Conservation (phyloP, 441 rosid species). For the Melastoma candidum region DNA sequence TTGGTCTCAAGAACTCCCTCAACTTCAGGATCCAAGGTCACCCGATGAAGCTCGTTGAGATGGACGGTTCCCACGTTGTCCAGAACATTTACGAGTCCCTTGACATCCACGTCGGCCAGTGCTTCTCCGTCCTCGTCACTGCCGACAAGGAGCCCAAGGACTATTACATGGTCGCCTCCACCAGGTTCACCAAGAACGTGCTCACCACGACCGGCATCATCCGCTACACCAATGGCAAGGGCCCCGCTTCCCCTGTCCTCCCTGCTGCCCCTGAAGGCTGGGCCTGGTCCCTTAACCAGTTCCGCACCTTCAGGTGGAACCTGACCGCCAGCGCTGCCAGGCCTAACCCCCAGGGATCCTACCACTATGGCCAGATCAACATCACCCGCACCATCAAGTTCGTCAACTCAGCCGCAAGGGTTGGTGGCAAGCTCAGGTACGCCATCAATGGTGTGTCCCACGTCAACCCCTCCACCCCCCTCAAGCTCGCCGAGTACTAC, state of each 20-base stretch:
- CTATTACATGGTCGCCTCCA: slow-evolving; percentile 61
- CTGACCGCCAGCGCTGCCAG: slow-evolving; percentile 73
- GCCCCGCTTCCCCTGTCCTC: slow-evolving; percentile 27
- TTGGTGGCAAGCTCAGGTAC: slow-evolving; percentile 47
- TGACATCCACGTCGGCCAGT: slow-evolving; percentile 63
- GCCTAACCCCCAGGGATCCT: slow-evolving; percentile 80
- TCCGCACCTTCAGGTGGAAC: slow-evolving; percentile 72
- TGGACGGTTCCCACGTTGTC: slow-evolving; percentile 66
- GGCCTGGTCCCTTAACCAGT: slow-evolving; percentile 81
- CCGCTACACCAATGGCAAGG: slow-evolving; percentile 38
- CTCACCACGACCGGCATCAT: slow-evolving; percentile 41
- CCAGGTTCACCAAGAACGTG: slow-evolving; percentile 38
- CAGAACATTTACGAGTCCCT: slow-evolving; percentile 62
- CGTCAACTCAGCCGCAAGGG: slow-evolving; percentile 22
- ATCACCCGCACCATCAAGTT: slow-evolving; percentile 61
- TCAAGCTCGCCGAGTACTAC: slow-evolving; percentile 66
- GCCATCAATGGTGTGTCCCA: slow-evolving; percentile 63
- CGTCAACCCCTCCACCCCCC: slow-evolving; percentile 40
- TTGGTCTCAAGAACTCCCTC: slow-evolving; percentile 46
- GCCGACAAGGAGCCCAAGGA: slow-evolving; percentile 44
- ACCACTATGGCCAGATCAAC: slow-evolving; percentile 60
- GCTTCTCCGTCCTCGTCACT: slow-evolving; percentile 44
- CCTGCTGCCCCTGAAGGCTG: slow-evolving; percentile 52
- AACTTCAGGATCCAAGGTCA: slow-evolving; percentile 69
- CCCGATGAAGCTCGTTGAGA: slow-evolving; percentile 61